Percentiles rank a stretch among this genome's conserved stretches.
These are phyloP conservation scores for Pyrenochaeta sp. DNA, from an alignment of 2,329 filamentous ascomycete genomes.

Conservation along the genomic window DNA sequence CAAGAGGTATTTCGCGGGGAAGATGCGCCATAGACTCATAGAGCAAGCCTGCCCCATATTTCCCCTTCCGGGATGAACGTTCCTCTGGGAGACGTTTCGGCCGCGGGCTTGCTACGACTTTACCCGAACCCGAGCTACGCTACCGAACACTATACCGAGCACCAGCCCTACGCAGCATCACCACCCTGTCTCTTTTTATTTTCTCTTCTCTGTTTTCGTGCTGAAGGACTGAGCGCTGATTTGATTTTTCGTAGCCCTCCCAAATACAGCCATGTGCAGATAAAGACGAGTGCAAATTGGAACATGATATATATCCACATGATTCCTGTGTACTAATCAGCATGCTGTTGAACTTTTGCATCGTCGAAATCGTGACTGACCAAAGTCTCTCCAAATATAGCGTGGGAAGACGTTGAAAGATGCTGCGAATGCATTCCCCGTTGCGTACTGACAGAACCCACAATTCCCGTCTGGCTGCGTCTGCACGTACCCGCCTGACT, in stretches of 20 bases:
- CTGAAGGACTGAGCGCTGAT: slow-evolving; percentile 39
- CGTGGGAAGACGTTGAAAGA: slow-evolving; percentile 67
- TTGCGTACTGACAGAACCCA: slow-evolving; percentile 69
- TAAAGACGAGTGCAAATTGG: slow-evolving; percentile 65
- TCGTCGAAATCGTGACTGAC: slow-evolving; percentile 56
- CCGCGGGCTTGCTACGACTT: slow-evolving; percentile 38
- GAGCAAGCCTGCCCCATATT: slow-evolving; percentile 23
- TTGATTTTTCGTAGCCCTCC: slow-evolving; percentile 49
- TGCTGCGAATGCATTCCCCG: slow-evolving; percentile 64
- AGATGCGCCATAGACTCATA: slow-evolving; percentile 19
- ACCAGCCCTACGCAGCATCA: slow-evolving; percentile 25
- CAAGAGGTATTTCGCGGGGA: slow-evolving; percentile 31
- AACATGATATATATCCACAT: slow-evolving; percentile 66
- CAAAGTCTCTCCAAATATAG: slow-evolving; percentile 71
- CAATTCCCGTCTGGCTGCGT: slow-evolving; percentile 65
- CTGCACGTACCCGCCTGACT: slow-evolving; percentile 67
- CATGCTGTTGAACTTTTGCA: too few relatives aligned
- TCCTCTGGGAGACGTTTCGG: slow-evolving; percentile 28
- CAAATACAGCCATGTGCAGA: slow-evolving; percentile 64
- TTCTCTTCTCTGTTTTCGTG: slow-evolving; percentile 43
- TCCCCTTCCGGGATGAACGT: slow-evolving; percentile 10
- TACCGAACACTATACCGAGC: slow-evolving; percentile 17
- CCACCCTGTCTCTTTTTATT: slow-evolving; percentile 32
- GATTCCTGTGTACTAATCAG: too few relatives aligned
- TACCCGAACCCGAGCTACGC: slow-evolving; percentile 26